Base-by-base conservation (phyloP, 192 early-diverging fungal genomes). In the Backusella tuberculispora region DNA sequence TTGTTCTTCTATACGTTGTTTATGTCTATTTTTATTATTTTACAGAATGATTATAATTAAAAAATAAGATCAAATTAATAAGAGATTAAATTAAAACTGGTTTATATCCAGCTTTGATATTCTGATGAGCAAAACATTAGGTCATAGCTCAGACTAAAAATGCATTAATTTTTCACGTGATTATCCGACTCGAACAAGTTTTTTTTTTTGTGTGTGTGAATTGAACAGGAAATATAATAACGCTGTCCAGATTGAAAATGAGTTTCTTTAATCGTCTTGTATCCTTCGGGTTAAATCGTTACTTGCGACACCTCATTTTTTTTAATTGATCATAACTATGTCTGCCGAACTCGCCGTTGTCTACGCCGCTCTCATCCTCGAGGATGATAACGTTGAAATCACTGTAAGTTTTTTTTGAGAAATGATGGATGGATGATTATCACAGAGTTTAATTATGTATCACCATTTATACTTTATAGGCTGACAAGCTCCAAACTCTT, bases 321-420 rank as follows among this genome's bases (percentile, higher is more conserved):
- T 37, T 69, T 5, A 21, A 24, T 56, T 63, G 13, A 24, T 34
- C 29, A 34, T 34, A 34, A 74, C 5, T 64, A 79, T 79, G 78
- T 81, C 80, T 82, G 80, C 91, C 79, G 95, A 99, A 87, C 88
- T 91, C 78, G 96, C 97, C 82, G 89, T 94, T 86, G 91, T 92
- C 66, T 98, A 98, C 91, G 95, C 98, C 75, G 90, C 98, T 64
- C 93, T 99, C 78, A 98, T 98, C 90, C 96, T 99, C 78, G 88
- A 94, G 86, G 98, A 99, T 84, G 98, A 98, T 85, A 91, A 94
- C 81, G 84, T 97, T 84, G 96, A 92, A 78, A 95, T 99, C 89
- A 95, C 96, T 77, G 96, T 97, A 89, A 77, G 90, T 85, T 72
- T 37, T 66, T 50, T 69, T 68, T 66, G 21, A 9, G 17, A 19